Conservation (phyloP, 1,284 basidiomycete genomes). For the Leccinum insolens region DNA sequence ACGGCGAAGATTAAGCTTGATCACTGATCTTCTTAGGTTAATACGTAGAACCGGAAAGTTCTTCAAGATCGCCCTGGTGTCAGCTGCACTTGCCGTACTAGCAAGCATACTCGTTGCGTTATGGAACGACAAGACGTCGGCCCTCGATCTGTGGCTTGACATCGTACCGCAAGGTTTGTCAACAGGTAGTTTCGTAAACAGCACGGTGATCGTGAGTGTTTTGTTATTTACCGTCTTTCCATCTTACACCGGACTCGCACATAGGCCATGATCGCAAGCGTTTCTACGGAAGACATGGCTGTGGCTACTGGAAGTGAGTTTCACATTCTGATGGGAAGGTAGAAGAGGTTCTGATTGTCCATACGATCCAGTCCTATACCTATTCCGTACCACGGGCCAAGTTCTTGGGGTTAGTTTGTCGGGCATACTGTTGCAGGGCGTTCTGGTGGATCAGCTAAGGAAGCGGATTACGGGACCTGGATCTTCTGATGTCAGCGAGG, state of each 20-base stretch:
- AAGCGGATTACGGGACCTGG: slow-evolving; percentile 73
- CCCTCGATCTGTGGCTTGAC: background rate
- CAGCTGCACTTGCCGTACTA: background rate
- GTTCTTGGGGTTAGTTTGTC: slow-evolving; percentile 87
- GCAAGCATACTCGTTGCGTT: background rate
- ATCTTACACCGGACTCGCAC: background rate
- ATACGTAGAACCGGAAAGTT: background rate
- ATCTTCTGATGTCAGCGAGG: slow-evolving; percentile 62
- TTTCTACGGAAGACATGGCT: background rate
- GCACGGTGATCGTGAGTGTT: background rate
- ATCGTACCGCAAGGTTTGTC: background rate
- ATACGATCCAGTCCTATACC: slow-evolving; percentile 71
- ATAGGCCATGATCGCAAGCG: background rate
- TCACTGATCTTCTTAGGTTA: background rate
- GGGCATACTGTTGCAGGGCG: slow-evolving; percentile 77
- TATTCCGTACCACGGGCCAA: slow-evolving; percentile 89
- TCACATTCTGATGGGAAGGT: background rate
- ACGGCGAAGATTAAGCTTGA: background rate
- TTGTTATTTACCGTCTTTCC: background rate
- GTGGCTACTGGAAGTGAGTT: background rate
- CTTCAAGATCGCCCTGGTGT: background rate
- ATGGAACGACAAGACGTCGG: background rate
- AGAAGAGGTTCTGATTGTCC: background rate
- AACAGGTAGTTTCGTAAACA: background rate
- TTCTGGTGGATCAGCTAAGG: slow-evolving; percentile 69